These are phyloP conservation scores for Trichoderma oligosporum DNA, from an alignment of 2,329 filamentous ascomycete genomes.

Conservation along the genomic window DNA sequence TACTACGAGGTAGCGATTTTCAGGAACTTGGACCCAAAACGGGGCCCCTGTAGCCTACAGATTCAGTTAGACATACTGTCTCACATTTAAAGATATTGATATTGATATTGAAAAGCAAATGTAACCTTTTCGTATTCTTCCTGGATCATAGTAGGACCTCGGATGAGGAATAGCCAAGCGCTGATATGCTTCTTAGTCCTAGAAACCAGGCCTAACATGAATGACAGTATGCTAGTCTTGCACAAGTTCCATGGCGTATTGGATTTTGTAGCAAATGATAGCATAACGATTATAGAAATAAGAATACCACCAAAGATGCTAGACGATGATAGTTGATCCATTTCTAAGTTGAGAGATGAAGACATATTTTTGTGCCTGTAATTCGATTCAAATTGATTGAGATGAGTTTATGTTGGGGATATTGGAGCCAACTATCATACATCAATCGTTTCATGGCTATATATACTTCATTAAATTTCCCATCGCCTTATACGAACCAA, in stretches of 20 bases:
- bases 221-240: neutral
- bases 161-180: neutral
- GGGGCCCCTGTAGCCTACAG: neutral
- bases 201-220: neutral
- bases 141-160: neutral
- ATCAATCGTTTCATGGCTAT: neutral
- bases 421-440: neutral
- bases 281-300: neutral
- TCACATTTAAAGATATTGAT: neutral
- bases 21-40: conserved; percentile 5
- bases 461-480: neutral
- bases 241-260: neutral
- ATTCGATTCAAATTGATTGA: neutral
- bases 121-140: neutral
- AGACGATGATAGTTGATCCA: neutral
- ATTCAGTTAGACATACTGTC: neutral
- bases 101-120: neutral
- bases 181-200: neutral
- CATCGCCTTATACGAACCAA: neutral
- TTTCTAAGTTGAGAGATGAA: neutral
- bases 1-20: conserved; percentile 2
- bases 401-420: neutral
- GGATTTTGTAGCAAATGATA: neutral
- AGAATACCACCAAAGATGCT: neutral
- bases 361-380: neutral